Conservation (phyloP, 768 basidiomycete species). For the Albatrellus ellisii region DNA sequence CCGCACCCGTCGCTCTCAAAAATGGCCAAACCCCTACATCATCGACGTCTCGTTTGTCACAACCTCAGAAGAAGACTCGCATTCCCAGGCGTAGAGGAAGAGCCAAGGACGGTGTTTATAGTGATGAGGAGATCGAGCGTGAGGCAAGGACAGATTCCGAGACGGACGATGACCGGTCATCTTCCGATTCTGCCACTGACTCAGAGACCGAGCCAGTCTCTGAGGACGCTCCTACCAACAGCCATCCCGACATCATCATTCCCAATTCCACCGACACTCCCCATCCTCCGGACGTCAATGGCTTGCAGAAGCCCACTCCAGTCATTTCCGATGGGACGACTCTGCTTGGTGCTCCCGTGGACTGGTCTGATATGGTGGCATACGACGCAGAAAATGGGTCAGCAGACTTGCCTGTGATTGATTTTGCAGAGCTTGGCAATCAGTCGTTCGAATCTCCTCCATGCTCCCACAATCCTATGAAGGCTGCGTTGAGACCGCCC, state of each 20-base stretch:
- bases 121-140: constrained; percentile 69
- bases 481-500: constrained; percentile 20
- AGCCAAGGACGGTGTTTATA: constrained; percentile 39
- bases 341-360: constrained; percentile 41
- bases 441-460: too few species aligned
- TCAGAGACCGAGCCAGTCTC: constrained; percentile 61
- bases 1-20: constrained; percentile 9
- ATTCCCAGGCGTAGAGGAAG: constrained; percentile 50
- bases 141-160: constrained; percentile 64
- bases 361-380: constrained; percentile 82
- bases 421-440: constrained; percentile 51
- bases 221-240: constrained; percentile 42
- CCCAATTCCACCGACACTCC: constrained; percentile 39
- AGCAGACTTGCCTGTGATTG: constrained; percentile 64
- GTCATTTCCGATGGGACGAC: constrained; percentile 8
- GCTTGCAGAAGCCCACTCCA: constrained; percentile 8
- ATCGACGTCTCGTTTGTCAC: constrained; percentile 2
- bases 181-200: constrained; percentile 45
- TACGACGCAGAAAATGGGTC: constrained; percentile 53
- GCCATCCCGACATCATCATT: constrained; percentile 43
- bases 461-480: constrained; percentile 16
- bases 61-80: constrained; percentile 24
- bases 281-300: constrained; percentile 18
- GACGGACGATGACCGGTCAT: constrained; percentile 40
- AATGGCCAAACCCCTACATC: constrained; percentile 1